Conservation (phyloP, 441 rosid species). For the Capsella rubella region DNA sequence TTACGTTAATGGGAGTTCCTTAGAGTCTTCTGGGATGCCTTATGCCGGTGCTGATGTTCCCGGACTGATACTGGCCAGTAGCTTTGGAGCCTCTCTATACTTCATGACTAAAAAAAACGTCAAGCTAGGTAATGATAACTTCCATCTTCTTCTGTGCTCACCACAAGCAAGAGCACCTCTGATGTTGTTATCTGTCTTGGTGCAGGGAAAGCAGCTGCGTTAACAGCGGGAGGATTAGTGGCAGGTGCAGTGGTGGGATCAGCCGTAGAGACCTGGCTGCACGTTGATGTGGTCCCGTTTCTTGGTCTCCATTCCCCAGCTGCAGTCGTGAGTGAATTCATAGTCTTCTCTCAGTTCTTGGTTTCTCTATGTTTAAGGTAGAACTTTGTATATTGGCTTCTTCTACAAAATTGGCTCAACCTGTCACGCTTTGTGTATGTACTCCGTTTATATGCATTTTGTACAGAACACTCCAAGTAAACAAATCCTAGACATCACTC, state of each 20-base stretch:
- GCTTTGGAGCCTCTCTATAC: constrained; percentile 93
- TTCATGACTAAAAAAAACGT: constrained; percentile 87
- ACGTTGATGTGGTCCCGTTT: constrained; percentile 92
- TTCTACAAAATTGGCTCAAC: constrained; percentile 25
- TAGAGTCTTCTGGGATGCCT: constrained; percentile 50
- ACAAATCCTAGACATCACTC: constrained; percentile 25
- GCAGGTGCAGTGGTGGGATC: constrained; percentile 96
- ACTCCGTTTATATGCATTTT: constrained; percentile 39
- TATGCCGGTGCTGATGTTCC: constrained; percentile 84
- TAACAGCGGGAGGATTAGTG: constrained; percentile 85
- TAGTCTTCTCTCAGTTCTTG: constrained; percentile 85
- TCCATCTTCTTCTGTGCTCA: constrained; percentile 20
- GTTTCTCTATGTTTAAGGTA: constrained; percentile 83
- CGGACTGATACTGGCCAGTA: constrained; percentile 76
- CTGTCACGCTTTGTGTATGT: constrained; percentile 37
- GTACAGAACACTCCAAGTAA: constrained; percentile 44
- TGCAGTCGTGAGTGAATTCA: constrained; percentile 82
- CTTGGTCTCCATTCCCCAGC: constrained; percentile 89
- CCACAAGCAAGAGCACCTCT: not conserved
- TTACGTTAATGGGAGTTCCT: constrained; percentile 76
- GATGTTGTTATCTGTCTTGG: constrained; percentile 24
- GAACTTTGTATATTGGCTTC: constrained; percentile 38
- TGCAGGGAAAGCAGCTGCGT: constrained; percentile 85
- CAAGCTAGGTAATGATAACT: constrained; percentile 66
- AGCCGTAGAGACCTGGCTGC: constrained; percentile 87